Base-by-base conservation (phyloP, 306 rosid species). In the Dalbergia oliveri region DNA sequence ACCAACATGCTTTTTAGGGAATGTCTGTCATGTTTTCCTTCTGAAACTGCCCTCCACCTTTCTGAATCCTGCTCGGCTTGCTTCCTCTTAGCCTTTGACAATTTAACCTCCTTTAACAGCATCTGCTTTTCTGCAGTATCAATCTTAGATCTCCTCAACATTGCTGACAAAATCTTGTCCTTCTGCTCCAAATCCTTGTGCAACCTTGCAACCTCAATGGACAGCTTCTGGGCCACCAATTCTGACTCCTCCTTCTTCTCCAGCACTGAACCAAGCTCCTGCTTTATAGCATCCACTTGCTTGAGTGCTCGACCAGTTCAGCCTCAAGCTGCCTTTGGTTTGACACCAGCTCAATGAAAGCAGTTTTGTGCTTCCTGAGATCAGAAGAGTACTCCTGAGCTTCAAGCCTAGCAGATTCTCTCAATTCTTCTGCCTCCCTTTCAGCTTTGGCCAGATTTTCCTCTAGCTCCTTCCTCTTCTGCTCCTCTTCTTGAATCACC, bases 101-200 rank as follows among this genome's bases (percentile, higher is more conserved):
- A 54, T 72, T 93, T 93, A 15, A 93, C 88, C 88, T 95, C 99
- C 85, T 95, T 95, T 18, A 93, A 69, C 69, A 91, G 87, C 95
- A 91, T 85, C 50, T 93, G 97, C 87, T 91, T 95, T 83, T 95
- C 97, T 15, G 94, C 87, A 34, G 77, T 84, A 59, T 95, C 99
- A 34, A 93, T 66, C 88, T 91, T 95, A 21, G 92, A 93, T 75
- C 91, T 95, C 88, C 99, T 90, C 87, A 95, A 82, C 92, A 93
- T 88, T 44, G 98, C 97, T 21, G 99, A 95, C 82, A 95, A 81
- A 80, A 90, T 95, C 79, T 95, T 95, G 65, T 95, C 99, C 68
- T 95, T 95, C 83, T 95, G 97, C 64, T 95, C 98, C 84, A 89
- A 90, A 88, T 95, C 98, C 81, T 93, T 88, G 49, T 89, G 97